Base-by-base conservation (phyloP, 768 basidiomycete genomes). In the Phaffia australis region DNA sequence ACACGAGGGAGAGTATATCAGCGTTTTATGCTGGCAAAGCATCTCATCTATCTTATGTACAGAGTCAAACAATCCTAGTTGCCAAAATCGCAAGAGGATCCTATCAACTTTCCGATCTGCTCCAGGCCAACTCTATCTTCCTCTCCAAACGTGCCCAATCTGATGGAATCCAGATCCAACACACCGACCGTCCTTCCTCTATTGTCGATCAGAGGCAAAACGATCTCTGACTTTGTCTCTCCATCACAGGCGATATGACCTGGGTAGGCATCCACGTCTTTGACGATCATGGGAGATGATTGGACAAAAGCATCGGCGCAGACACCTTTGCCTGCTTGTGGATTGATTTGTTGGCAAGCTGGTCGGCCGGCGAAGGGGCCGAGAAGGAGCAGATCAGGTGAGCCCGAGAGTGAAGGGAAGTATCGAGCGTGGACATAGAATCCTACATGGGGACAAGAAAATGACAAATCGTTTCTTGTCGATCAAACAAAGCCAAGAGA, bases 201-300 rank as follows among this genome's bases (percentile, higher is more conserved):
- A 21, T 47, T 23, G 29, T 15, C 25, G 42, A 16, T 46, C 21
- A 97, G 79, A 8, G 93, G 93, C 59, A 87, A 79, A 27, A 95
- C 92, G 59, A 97, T 84, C 75, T 98, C 94, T 71, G 88, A 89
- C 72, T 86, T 85, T 1, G 93, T 94, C 62, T 86, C 84, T 25
- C 85, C 88, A 71, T 97, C 92, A 73, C 94, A 97, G 2, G 90
- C 89, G 69, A 95, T 94, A 74, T 98, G 94, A 0, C 93, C 91
- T 0, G 89, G 89, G 73, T 91, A 91, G 14, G 75, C 76, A 29
- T 87, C 82, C 23, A 97, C 90, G 67, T 93, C 82, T 23, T 79
- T 77, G 1, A 95, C 89, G 47, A 68, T 21, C 0, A 68, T 56
- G 1, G 0, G 86, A 83, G 70, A 78, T 73, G 75, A 76, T 59